Evolutionary conservation across 2,329 filamentous ascomycete species (phyloP).

Genomic region (Colletotrichum sp.): DNA sequence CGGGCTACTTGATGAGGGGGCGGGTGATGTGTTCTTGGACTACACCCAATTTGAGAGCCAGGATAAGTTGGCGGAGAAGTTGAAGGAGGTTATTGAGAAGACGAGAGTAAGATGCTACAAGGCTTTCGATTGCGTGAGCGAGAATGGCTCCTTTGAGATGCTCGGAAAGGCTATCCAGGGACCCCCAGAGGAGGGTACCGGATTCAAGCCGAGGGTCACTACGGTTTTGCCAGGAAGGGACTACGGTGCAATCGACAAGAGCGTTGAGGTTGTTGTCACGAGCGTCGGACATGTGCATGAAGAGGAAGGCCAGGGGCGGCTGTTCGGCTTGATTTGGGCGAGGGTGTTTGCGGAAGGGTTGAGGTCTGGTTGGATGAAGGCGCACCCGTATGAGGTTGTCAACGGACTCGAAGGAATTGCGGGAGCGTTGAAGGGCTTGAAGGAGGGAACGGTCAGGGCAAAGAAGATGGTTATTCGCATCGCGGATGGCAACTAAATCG

Average conservation of each 20-base stretch:
- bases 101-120: constrained; percentile 6
- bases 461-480: constrained; percentile 25
- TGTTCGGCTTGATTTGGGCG: constrained; percentile 19
- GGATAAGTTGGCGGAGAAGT: constrained; percentile 16
- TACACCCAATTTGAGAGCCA: constrained; percentile 21
- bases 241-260: not conserved
- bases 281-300: constrained; percentile 17
- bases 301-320: constrained; percentile 9
- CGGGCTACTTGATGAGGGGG: not conserved
- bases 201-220: constrained; percentile 19
- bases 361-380: constrained; percentile 21
- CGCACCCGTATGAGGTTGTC: constrained; percentile 22
- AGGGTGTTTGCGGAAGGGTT: constrained; percentile 18
- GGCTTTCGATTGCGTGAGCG: constrained; percentile 22
- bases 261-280: constrained; percentile 14
- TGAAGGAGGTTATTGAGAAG: constrained; percentile 12
- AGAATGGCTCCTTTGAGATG: constrained; percentile 18
- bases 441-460: constrained; percentile 16
- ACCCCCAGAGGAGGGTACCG: constrained; percentile 7
- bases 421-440: constrained; percentile 13
- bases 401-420: constrained; percentile 16
- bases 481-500: constrained; percentile 8
- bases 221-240: constrained; percentile 17
- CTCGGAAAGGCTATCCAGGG: constrained; percentile 19
- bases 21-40: constrained; percentile 22